Conservation (phyloP, 2,329 filamentous ascomycete species). For the Fusarium phyllophilum region DNA sequence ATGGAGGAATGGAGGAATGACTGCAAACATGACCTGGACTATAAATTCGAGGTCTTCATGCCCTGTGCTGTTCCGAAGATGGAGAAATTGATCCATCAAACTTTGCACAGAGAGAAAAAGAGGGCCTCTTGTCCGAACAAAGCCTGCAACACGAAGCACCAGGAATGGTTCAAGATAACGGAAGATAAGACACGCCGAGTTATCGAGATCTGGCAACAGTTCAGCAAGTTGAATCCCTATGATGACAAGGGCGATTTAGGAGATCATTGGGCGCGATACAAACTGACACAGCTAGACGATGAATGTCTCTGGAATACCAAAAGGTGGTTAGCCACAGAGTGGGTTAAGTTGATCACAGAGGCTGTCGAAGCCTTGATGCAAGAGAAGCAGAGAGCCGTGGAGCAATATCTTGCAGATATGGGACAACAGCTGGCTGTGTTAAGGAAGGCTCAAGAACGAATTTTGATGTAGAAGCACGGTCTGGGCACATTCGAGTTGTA, state of each 20-base stretch:
- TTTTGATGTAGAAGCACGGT: too few relatives aligned
- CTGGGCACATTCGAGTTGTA: neutral
- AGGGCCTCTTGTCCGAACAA: neutral
- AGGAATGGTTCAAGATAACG: slow-evolving; percentile 19
- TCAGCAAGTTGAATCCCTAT: neutral
- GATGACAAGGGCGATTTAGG: neutral
- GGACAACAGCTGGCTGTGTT: neutral
- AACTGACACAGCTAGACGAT: neutral
- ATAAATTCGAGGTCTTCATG: neutral
- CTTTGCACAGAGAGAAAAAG: neutral
- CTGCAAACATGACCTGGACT: neutral
- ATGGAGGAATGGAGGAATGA: rapidly evolving
- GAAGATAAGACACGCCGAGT: neutral
- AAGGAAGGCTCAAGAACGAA: neutral
- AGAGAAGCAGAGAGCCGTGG: neutral
- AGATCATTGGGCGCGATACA: neutral
- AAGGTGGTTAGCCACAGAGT: slow-evolving; percentile 1
- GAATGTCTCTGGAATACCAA: neutral
- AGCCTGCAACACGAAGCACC: neutral
- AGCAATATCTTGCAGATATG: neutral
- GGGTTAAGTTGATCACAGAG: neutral
- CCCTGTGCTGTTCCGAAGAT: neutral
- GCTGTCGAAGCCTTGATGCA: neutral
- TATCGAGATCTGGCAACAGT: neutral
- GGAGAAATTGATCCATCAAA: slow-evolving; percentile 1